Conservation (phyloP, 176 grass and related monocot genomes). For the Oryza glumipatula region DNA sequence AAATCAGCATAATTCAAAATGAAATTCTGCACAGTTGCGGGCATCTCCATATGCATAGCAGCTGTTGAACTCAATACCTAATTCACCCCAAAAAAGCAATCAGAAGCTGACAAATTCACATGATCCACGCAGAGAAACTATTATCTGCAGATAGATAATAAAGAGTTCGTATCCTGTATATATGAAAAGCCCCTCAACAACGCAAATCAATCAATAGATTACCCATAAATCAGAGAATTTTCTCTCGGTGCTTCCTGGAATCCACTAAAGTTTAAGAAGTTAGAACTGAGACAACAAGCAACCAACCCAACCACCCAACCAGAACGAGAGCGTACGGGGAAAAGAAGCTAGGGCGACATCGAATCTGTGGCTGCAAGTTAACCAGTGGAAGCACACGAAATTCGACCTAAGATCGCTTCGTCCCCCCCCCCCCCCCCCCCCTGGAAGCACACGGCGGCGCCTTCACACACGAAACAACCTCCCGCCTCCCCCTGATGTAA, state of each 20-base stretch:
- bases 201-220: background rate
- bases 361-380: background rate
- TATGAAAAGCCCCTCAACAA: background rate
- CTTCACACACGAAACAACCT: background rate
- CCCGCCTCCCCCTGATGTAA: background rate
- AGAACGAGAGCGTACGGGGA: background rate
- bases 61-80: background rate
- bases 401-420: constrained; percentile 7
- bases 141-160: constrained; percentile 19
- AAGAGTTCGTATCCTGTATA: background rate
- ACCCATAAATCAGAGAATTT: background rate
- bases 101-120: background rate
- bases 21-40: constrained; percentile 10
- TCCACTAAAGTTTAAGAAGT: background rate
- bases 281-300: background rate
- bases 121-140: background rate
- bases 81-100: background rate
- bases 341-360: constrained; percentile 13
- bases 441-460: background rate
- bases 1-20: constrained; percentile 47
- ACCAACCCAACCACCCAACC: constrained; percentile 1
- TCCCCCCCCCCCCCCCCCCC: background rate
- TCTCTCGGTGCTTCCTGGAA: background rate
- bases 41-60: constrained; percentile 28
- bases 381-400: background rate